These are phyloP conservation scores for Saitoella complicata DNA, from an alignment of 805 yeast species.

Conservation along the genomic window DNA sequence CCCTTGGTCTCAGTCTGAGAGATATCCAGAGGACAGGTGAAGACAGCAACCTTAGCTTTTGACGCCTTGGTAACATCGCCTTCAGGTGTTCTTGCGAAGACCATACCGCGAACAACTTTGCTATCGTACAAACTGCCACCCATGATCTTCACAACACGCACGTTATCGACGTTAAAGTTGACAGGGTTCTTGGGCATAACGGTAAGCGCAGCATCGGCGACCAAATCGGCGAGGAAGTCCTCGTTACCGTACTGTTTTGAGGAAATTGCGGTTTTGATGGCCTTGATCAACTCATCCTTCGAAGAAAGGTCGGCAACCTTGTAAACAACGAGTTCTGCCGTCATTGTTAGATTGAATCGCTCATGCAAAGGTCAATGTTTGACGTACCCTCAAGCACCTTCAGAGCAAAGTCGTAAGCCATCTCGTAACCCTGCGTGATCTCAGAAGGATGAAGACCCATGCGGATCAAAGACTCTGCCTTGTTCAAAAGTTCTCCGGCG, in stretches of 20 bases:
- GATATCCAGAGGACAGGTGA: constrained; percentile 85
- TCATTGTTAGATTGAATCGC: not conserved
- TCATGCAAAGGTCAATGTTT: not conserved
- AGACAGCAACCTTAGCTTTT: constrained; percentile 77
- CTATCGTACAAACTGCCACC: constrained; percentile 66
- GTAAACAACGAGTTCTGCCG: constrained; percentile 34
- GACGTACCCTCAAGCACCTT: constrained; percentile 22
- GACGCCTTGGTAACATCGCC: constrained; percentile 57
- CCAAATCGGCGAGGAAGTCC: constrained; percentile 56
- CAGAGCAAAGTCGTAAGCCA: constrained; percentile 65
- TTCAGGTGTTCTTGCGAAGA: constrained; percentile 94
- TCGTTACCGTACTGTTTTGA: constrained; percentile 90
- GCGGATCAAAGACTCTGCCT: constrained; percentile 70
- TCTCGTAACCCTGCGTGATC: constrained; percentile 77
- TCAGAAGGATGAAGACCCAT: constrained; percentile 85
- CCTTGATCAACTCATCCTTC: constrained; percentile 44
- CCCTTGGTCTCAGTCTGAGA: constrained; percentile 98
- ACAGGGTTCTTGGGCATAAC: constrained; percentile 55
- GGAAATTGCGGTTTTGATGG: constrained; percentile 72
- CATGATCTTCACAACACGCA: constrained; percentile 93
- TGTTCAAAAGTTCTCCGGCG: constrained; percentile 80
- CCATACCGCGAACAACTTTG: constrained; percentile 89
- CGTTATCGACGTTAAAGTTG: constrained; percentile 74
- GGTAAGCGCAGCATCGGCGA: constrained; percentile 67
- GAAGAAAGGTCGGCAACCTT: constrained; percentile 41